Base-by-base conservation (phyloP, 495 filamentous ascomycete species). In the Lasiosphaeria miniovina region DNA sequence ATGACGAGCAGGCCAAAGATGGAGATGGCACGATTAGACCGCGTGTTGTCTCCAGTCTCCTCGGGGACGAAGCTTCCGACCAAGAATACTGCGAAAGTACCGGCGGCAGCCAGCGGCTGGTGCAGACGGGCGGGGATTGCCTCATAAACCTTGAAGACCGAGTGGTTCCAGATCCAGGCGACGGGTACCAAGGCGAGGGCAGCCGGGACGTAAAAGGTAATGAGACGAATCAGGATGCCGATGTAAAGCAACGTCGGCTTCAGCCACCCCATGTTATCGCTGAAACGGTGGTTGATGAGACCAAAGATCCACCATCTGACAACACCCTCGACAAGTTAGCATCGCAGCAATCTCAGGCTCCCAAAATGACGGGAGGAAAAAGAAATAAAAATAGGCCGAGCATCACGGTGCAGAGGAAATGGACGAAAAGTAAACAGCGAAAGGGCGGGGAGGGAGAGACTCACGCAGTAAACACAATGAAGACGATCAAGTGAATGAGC, bases 181-280 rank as follows among this genome's bases (percentile, higher is more conserved):
- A 88, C 79, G 2, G 90, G 90, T 58, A 69, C 78, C 60, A 85
- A 84, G 58, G 89, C 65, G 60, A 90, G 78, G 36, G 76, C 77
- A 60, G 87, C 81, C 0, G 90, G 88, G 10, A 95, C 72, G 65
- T 90, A 86, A 67, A 89, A 82, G 72, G 86, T 86, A 61, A 95
- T 64, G 49, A 95, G 71, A 5, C 92, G 86, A 59, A 95, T 71
- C 7, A 82, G 83, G 64, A 96, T 86, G 57, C 75, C 82, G 43
- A 96, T 83, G 72, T 86, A 96, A 14, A 96, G 59, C 43, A 96
- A 80, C 73, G 93, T 92, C 7, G 92, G 90, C 36, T 92, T 84
- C 63, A 96, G 63, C 92, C 92, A 96, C 57, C 87, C 87, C 65
- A 84, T 81, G 67, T 91, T 87, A 65, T 87, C 62, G 14, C 84